Evolutionary conservation across 2,329 filamentous ascomycete species (phyloP), one percentile per base, ranked within the genome.

Genomic region (Rhinocladiella mackenziei): DNA sequence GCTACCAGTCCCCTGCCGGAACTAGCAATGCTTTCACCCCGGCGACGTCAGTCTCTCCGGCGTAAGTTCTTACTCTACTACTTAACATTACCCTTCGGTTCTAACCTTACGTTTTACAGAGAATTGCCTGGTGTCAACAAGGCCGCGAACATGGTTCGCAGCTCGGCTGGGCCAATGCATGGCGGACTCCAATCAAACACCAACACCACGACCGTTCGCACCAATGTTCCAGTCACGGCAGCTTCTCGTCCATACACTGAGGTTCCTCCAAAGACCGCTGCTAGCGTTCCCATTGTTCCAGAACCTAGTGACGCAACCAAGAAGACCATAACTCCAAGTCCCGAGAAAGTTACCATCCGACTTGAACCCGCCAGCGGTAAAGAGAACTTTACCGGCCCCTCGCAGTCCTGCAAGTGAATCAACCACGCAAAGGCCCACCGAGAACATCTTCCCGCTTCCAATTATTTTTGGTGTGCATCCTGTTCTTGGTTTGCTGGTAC

Each of bases 11-110:
- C 39, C 68, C 69, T 32, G 60, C 62, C 40, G 68, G 64, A 33
- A 60, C 64, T 25, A 65, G 63, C 43, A 59, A 64, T 37, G 60
- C 61, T 46, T 72, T 68, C 66, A 72, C 69, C 45, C 69, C 69
- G 15, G 69, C 68, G 43, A 70, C 69, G 39, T 70, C 69, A 11
- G 69, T 72, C 43, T 71, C 69, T 39, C 69, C 69, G 51, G 64
- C 66, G 69, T 72, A 65, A 60, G 68, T 64, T 37, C 53, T 44
- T 41, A 26, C 28, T 33, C 32, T 43, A 26, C 39, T 37, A 41
- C 23, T 29, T 32, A 23, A 22, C 36, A 8, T 20, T 39, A 10
- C 3, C 15, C 18, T 4, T 14, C 13, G 34, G 28, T 9, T 36
- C 62, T 70, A 49, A 70, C 55, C 31, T 48, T 19, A 23, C 19